These are phyloP conservation scores for Ophiostoma ips DNA, from an alignment of 2,329 filamentous ascomycete genomes.

Conservation along the genomic window DNA sequence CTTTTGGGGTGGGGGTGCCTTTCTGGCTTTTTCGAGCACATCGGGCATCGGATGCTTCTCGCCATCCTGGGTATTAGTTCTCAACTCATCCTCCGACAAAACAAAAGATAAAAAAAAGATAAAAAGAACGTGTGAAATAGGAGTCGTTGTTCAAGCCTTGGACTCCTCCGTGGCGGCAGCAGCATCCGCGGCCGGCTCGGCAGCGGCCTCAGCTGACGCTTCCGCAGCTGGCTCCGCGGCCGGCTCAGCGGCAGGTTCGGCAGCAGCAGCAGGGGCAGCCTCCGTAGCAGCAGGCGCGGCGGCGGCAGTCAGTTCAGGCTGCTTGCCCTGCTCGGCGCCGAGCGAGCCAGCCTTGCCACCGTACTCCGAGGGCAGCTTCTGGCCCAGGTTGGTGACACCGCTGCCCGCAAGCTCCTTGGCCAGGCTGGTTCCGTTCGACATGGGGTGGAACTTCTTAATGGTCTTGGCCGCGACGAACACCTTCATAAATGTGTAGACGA, in stretches of 20 bases:
- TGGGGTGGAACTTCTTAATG: slow-evolving; percentile 65
- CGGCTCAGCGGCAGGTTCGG: background rate
- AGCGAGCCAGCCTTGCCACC: slow-evolving; percentile 50
- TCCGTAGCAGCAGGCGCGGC: background rate
- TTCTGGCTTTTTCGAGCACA: background rate
- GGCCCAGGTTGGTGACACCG: slow-evolving; percentile 42
- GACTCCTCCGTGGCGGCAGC: background rate
- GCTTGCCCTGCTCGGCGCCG: slow-evolving; percentile 14
- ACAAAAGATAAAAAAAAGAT: background rate
- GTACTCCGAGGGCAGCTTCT: slow-evolving; percentile 59
- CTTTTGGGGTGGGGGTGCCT: background rate
- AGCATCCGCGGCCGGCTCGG: background rate
- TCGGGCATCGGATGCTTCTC: background rate
- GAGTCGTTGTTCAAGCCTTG: background rate
- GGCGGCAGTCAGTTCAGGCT: slow-evolving; percentile 14
- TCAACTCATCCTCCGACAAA: background rate
- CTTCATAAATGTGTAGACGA: slow-evolving; percentile 65
- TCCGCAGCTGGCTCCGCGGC: background rate
- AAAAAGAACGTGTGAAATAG: background rate
- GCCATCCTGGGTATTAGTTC: slow-evolving; percentile 4
- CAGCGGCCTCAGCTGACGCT: background rate
- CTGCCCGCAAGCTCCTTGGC: slow-evolving; percentile 39
- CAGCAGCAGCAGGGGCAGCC: background rate
- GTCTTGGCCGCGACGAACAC: slow-evolving; percentile 60
- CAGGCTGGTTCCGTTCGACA: slow-evolving; percentile 58